Evolutionary conservation across 164 flowering plant species (phyloP).

Genomic region (Cinnamomum micranthum): DNA sequence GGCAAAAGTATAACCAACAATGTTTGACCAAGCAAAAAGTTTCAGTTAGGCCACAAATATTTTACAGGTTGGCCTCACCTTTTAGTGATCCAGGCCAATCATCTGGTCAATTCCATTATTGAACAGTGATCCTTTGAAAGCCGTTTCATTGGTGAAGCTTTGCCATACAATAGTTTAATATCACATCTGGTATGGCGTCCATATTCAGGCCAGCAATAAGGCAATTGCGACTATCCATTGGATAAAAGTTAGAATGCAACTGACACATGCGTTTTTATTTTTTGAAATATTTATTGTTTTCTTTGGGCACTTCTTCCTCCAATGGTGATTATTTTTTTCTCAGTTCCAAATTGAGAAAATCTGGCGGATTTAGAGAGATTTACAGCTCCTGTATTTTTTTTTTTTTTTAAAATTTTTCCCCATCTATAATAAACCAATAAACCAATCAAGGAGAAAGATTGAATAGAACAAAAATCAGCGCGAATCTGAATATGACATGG

Average conservation of each 20-base stretch:
- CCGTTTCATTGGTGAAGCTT: background rate
- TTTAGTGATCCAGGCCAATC: background rate
- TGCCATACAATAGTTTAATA: background rate
- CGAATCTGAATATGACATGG: background rate
- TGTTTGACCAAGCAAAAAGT: background rate
- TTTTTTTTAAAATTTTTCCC: too few species aligned
- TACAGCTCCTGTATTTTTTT: too few species aligned
- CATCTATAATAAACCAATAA: too few species aligned
- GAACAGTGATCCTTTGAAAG: background rate
- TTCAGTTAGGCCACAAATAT: background rate
- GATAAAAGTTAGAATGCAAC: background rate
- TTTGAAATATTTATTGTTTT: too few species aligned
- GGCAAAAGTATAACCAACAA: background rate
- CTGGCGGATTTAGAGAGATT: too few species aligned
- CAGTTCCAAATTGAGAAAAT: too few species aligned
- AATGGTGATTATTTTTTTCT: too few species aligned
- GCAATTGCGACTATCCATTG: too few species aligned
- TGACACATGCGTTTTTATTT: background rate
- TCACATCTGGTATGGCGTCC: background rate
- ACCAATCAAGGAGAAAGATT: background rate
- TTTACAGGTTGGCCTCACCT: background rate
- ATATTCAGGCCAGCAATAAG: background rate
- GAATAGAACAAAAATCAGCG: background rate
- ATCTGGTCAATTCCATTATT: background rate
- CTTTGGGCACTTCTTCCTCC: too few species aligned